These are phyloP conservation scores for Alnus rubra DNA, from an alignment of 306 rosid genomes.

Conservation along the genomic window DNA sequence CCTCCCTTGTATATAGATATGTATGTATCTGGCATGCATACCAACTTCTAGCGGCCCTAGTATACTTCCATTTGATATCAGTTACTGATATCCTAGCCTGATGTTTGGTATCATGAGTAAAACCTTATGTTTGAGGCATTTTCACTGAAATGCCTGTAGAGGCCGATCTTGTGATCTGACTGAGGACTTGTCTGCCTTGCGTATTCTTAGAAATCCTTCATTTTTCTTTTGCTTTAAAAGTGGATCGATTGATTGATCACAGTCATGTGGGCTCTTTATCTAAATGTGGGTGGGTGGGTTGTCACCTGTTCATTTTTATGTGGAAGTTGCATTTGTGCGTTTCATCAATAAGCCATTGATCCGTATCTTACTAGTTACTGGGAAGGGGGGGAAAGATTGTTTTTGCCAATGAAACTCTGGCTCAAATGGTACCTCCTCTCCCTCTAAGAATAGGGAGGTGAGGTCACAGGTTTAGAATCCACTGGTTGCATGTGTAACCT, in stretches of 20 bases:
- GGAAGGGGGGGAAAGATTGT: background rate
- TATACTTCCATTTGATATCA: background rate
- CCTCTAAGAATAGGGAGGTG: background rate
- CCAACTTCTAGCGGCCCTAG: background rate
- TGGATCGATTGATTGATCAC: background rate
- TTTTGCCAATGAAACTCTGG: background rate
- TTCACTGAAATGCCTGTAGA: background rate
- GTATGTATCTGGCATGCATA: conserved; percentile 4
- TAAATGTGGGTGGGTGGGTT: background rate
- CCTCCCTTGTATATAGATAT: background rate
- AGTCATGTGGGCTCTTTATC: background rate
- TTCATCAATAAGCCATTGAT: background rate
- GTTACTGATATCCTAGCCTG: background rate
- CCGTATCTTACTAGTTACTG: background rate
- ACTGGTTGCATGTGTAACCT: background rate
- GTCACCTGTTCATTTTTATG: background rate
- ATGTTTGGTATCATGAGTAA: background rate
- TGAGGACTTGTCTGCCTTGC: background rate
- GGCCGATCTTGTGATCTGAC: background rate
- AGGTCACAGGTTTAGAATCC: background rate
- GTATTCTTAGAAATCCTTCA: background rate
- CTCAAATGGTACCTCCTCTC: background rate
- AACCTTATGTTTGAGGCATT: background rate
- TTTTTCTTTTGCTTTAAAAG: background rate
- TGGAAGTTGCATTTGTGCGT: background rate